Base-by-base conservation (phyloP, 108 stramenopile genomes). In the Hondaea fermentalgiana region DNA sequence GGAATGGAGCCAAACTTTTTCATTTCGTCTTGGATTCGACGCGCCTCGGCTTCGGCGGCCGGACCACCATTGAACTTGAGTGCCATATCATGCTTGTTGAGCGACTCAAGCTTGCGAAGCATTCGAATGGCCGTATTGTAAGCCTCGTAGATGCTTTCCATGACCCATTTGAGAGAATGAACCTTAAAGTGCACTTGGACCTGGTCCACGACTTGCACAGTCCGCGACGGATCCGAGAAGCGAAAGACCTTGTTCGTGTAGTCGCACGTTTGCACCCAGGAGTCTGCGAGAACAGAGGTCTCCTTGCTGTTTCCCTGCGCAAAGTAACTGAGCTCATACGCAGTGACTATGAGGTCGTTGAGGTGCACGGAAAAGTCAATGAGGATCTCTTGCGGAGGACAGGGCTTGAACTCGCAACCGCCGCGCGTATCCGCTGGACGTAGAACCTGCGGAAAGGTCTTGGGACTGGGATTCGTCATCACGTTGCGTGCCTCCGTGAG, bases 331-430 rank as follows among this genome's bases (percentile, higher is more conserved):
- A 83, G 51, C 76, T 83, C 76, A 53, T 83, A 83, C 12, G 76
- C 76, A 23, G 76, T 53, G 28, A 83, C 76, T 2, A 83, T 83
- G 51, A 83, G 76, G 49, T 83, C 76, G 45, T 23, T 45, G 12
- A 83, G 51, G 28, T 83, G 76, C 51, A 83, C 51, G n/a, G 76
- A 47, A 35, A 83, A 83, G 12, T 83, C 76, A 83, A 83, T 83
- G 2, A 83, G 49, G 28, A 83, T 53, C 76, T 83, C 76, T 55
- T 1, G 6, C 25, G 76, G 76, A 12, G 76, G 76, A 12, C 5
- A 21, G 17, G 76, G 76, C n/a, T 47, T 83, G 51, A 83, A 83
- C 51, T 83, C 49, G 76, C 76, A 53, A 12, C 45, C 76, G 51
- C 49, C 51, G 12, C 51, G 45, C n/a, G 45, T 17, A 12, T 47